Base-by-base conservation (phyloP, 2,329 filamentous ascomycete species). In the Teratosphaeria gauchensis region DNA sequence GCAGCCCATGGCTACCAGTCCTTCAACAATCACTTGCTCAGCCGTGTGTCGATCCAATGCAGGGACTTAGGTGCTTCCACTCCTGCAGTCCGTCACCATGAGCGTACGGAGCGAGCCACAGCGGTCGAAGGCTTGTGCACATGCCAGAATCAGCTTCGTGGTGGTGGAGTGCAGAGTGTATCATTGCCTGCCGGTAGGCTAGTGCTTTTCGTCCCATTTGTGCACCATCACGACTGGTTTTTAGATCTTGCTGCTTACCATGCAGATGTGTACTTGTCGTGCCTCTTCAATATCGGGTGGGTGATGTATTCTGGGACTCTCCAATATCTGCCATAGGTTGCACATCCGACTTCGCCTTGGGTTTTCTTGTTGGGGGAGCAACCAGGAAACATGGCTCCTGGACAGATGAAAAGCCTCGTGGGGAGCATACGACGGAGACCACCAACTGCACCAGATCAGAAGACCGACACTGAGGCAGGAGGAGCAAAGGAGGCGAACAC, bases 401-500 rank as follows among this genome's bases (percentile, higher is more conserved):
- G 70, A 31, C 73, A 75, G 65, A 61, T 80, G 42, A 76, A 73
- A 59, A 71, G 72, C 8, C 64, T 80, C 21, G 64, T 81, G 51
- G 75, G 74, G 31, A 73, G 72, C 28, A 78, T 81, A 61, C 75
- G 73, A 62, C 72, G 72, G 59, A 79, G 78, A 68, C 77, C 79
- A 30, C 69, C 74, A 1, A 71, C 68, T 57, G 76, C 78, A 46
- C 76, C 78, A 53, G 79, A 81, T 72, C 76, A 77, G 46, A 73
- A 75, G 63, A 73, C 73, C 3, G 74, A 75, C 59, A 66, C 67
- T 8, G 68, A 76, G 56, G 74, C 74, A 42, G 66, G 63, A 38
- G 63, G 68, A 52, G 64, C 66, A 4, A 63, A 63, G 4, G 63
- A 64, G 51, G 69, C 74, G 62, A 74, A 78, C 66, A 77, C 77